Percentiles rank a stretch among this genome's conserved stretches.
phyloP scores from a whole-genome alignment of 495 filamentous ascomycete species.

The Aspergillus ellipticus region DNA sequence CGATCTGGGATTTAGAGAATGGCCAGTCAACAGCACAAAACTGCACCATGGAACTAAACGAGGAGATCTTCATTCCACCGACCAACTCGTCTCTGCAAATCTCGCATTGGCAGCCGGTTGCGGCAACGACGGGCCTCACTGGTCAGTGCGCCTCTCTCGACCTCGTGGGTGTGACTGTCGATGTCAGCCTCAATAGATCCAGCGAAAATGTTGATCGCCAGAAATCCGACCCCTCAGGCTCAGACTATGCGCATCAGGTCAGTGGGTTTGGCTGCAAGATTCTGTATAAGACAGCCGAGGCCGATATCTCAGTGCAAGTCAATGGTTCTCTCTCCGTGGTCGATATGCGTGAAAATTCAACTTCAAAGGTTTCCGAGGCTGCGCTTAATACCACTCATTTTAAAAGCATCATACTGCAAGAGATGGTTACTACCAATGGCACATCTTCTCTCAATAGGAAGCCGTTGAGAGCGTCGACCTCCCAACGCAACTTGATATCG shows the following conservation, averaged over 20 bases:
- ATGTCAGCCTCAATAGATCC: not conserved
- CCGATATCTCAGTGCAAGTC: not conserved
- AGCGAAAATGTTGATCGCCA: not conserved
- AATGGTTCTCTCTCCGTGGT: not conserved
- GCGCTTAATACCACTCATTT: not conserved
- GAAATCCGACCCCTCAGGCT: not conserved
- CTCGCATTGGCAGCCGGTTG: not conserved
- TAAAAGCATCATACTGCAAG: not conserved
- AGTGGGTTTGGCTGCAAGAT: constrained; percentile 2
- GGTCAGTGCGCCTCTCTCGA: not conserved
- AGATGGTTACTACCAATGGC: not conserved
- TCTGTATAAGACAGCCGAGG: not conserved
- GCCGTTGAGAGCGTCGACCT: not conserved
- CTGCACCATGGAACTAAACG: not conserved
- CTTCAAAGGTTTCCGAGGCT: not conserved
- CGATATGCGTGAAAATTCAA: not conserved
- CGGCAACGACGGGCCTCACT: not conserved
- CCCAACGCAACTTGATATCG: not conserved
- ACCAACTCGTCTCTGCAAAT: not conserved
- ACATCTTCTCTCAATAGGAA: not conserved
- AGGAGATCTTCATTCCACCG: not conserved
- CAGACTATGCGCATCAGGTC: not conserved
- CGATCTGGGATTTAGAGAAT: not conserved
- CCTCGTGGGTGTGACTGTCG: not conserved
- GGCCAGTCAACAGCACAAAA: not conserved